Evolutionary conservation across 116 monocot species (phyloP).

Genomic region (Dioscorea cayenensis): DNA sequence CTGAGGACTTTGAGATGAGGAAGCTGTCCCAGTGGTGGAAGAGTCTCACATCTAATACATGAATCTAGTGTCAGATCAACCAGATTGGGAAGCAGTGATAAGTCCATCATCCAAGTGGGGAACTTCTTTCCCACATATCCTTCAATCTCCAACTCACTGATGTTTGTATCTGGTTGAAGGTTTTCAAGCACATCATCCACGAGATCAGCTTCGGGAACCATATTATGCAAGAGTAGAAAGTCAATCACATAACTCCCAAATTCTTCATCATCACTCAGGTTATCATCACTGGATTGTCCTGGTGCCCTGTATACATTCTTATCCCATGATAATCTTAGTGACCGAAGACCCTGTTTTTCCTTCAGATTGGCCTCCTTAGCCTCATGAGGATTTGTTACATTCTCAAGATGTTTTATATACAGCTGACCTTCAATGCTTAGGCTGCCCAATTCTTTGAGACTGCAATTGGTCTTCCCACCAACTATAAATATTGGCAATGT

Average conservation of each 20-base stretch:
- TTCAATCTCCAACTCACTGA: slow-evolving; percentile 9
- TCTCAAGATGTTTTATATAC: slow-evolving; percentile 13
- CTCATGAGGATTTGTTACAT: slow-evolving; percentile 9
- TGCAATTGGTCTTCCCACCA: slow-evolving; percentile 1
- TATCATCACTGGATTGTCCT: not conserved
- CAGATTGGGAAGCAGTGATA: slow-evolving; percentile 13
- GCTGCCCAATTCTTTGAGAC: slow-evolving; percentile 7
- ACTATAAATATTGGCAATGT: slow-evolving; percentile 17
- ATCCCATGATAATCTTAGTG: slow-evolving; percentile 15
- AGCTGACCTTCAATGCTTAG: slow-evolving; percentile 18
- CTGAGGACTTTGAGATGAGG: slow-evolving; percentile 13
- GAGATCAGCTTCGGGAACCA: slow-evolving; percentile 1
- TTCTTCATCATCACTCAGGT: not conserved
- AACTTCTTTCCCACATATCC: slow-evolving; percentile 12
- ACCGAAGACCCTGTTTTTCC: slow-evolving; percentile 7
- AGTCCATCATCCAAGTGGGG: slow-evolving; percentile 21
- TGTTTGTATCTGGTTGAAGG: slow-evolving; percentile 9
- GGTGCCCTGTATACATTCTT: not conserved
- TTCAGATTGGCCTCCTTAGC: slow-evolving; percentile 15
- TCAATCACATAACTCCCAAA: not conserved
- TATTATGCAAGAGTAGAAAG: not conserved
- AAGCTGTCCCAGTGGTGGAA: slow-evolving; percentile 17
- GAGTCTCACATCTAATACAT: slow-evolving; percentile 7
- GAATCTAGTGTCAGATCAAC: slow-evolving; percentile 5
- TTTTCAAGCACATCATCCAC: slow-evolving; percentile 13